Evolutionary conservation across 495 filamentous ascomycete genomes (phyloP), one percentile per base, ranked within the genome.

Genomic region (Penicillium dipodomyicola): DNA sequence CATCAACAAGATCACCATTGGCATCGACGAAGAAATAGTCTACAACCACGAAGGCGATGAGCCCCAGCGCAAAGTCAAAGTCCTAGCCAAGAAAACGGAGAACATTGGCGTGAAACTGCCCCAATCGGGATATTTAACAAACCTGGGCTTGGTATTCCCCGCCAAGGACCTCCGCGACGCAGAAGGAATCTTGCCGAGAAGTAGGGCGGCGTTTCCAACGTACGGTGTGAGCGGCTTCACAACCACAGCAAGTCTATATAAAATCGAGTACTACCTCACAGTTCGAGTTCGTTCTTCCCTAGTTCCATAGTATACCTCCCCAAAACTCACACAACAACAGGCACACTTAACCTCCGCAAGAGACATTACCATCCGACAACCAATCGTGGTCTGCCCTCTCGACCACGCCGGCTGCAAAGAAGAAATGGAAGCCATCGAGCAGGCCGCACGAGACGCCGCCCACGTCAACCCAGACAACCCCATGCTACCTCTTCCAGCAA

Each of bases 21-120:
- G 84, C 12, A 96, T 98, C 63, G 94, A 97, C 63, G 94, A 98
- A 70, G 92, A 97, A 69, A 96, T 97, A 49, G 91, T 91, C 20
- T 98, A 89, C 74, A 97, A 98, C 62, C 94, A 94, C 37, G 92
- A 97, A 65, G 94, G 94, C n/a, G 94, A 97, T 63, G 94, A 97
- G 69, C 92, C 92, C 44, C 90, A 87, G 27, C 88, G 89, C 61
- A 97, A 96, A 68, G 77, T 91, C 68, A 97, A 94, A 69, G 85
- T 84, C 22, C 73, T 98, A 61, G 86, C 89, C 22, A 92, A 90
- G 64, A 87, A 92, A 59, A 88, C 89, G 3, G 92, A 97, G 58
- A 74, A 76, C 3, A 83, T 98, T 20, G 86, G 87, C 12, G 82
- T 88, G 14, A 95, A 88, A 69, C 71, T 98, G 67, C 90, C 94